These are phyloP conservation scores for Phascolomyces articulosus DNA, from an alignment of 371 early-diverging fungal genomes.

Conservation along the genomic window DNA sequence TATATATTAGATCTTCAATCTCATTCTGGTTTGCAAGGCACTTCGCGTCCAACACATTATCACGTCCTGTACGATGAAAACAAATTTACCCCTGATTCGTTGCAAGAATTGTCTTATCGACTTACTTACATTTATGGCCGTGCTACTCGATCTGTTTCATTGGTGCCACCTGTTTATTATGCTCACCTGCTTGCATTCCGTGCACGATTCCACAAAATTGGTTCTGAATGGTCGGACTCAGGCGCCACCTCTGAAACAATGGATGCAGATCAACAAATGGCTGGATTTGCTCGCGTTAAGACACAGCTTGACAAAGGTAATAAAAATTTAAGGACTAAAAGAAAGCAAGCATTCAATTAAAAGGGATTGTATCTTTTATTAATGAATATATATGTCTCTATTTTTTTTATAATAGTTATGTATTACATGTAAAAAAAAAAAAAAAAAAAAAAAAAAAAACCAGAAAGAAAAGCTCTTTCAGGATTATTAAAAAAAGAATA, in stretches of 20 bases:
- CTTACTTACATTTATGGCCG: conserved; percentile 87
- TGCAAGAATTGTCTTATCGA: conserved; percentile 81
- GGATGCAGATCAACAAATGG: no score
- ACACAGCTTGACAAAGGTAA: no score
- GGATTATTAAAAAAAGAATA: no score
- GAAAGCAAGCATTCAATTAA: no score
- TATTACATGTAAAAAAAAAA: no score
- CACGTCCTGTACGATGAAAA: conserved; percentile 84
- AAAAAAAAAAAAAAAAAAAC: no score
- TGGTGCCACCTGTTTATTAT: conserved; percentile 85
- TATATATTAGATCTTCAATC: conserved; percentile 71
- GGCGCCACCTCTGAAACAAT: conserved; percentile 6
- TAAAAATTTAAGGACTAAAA: no score
- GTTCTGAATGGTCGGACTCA: conserved; percentile 38
- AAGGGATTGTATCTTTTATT: no score
- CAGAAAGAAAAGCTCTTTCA: no score
- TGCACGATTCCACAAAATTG: conserved; percentile 67
- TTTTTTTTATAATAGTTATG: not conserved
- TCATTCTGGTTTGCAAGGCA: conserved; percentile 90
- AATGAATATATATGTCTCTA: not conserved
- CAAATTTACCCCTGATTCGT: conserved; percentile 64
- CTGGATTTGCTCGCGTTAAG: no score
- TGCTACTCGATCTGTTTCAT: conserved; percentile 74
- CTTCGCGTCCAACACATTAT: conserved; percentile 88
- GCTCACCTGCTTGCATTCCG: conserved; percentile 81